Base-by-base conservation (phyloP, 2,329 filamentous ascomycete species). In the Ophiostoma angusticollis region DNA sequence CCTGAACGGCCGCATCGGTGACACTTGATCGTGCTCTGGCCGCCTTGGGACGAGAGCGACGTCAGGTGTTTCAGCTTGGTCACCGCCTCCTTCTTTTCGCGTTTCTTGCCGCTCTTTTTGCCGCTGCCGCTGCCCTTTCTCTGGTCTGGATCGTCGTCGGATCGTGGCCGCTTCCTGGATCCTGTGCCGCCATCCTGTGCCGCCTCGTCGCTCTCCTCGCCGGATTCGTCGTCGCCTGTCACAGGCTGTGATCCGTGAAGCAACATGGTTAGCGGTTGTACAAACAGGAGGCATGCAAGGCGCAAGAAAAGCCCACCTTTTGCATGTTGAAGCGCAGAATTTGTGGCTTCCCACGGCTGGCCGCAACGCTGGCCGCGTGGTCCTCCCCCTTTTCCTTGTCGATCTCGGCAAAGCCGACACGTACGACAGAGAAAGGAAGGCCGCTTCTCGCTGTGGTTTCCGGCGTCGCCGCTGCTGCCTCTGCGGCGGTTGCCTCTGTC, bases 61-160 rank as follows among this genome's bases (percentile, higher is more conserved):
- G 65, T 68, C 40, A 78, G 54, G 18, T 65, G 65, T 9, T 79
- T 79, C 40, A 84, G 58, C 44, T 78, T 78, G 37, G 35, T 19
- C 8, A 29, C 23, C 13, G 83, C 65, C 40, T 80, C 73, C 54
- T 78, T 80, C 55, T 75, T 75, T 50, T 72, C 69, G 31, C 75
- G 63, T 52, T 70, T 68, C 30, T n/a, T n/a, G n/a, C n/a, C n/a
- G n/a, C n/a, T n/a, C n/a, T n/a, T n/a, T n/a, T n/a, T n/a, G n/a
- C n/a, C n/a, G n/a, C n/a, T n/a, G n/a, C n/a, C n/a, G n/a, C n/a
- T n/a, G n/a, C n/a, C n/a, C n/a, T n/a, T n/a, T n/a, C n/a, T n/a
- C n/a, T n/a, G n/a, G n/a, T n/a, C n/a, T n/a, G n/a, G n/a, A n/a
- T 74, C 70, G 7, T 72, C 69, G 14, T 48, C 45, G 1, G 45